Evolutionary conservation across 225 moss, liverwort and hornwort species (phyloP).

Genomic region (Bryum argenteum): DNA sequence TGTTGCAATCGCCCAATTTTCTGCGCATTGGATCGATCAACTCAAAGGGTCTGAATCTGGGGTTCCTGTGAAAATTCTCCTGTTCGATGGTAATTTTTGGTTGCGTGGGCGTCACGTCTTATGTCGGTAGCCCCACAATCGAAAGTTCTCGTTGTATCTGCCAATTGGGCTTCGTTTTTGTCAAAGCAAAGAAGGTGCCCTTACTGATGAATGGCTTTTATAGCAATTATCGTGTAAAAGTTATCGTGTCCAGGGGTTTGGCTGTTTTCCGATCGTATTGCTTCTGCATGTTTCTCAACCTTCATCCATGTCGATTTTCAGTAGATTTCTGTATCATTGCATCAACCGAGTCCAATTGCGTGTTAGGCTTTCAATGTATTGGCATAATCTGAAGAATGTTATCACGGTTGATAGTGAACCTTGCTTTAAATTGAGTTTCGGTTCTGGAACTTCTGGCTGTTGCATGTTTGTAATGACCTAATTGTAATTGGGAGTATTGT

Average conservation of each 20-base stretch:
- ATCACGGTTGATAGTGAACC: too few species aligned
- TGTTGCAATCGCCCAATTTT: background rate
- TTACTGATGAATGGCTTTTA: too few species aligned
- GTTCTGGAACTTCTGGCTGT: slow-evolving; percentile 8
- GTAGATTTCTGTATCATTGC: too few species aligned
- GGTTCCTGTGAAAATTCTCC: background rate
- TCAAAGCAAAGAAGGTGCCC: too few species aligned
- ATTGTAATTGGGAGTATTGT: slow-evolving; percentile 7
- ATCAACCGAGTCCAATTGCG: too few species aligned
- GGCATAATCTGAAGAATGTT: background rate
- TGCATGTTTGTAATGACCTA: slow-evolving; percentile 5
- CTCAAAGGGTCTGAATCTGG: background rate
- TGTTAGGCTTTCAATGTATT: background rate
- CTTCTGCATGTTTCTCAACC: too few species aligned
- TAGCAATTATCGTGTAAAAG: too few species aligned
- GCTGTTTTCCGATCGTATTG: too few species aligned
- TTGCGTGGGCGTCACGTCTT: slow-evolving; percentile 33
- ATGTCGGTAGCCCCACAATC: slow-evolving; percentile 1
- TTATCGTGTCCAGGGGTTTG: too few species aligned
- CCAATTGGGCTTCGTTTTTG: background rate
- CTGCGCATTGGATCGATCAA: background rate
- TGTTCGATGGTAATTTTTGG: background rate
- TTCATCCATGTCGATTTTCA: too few species aligned
- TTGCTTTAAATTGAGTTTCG: background rate
- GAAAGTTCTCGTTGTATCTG: background rate